Conservation (phyloP, 768 basidiomycete genomes). For the Termitomyces sp. region DNA sequence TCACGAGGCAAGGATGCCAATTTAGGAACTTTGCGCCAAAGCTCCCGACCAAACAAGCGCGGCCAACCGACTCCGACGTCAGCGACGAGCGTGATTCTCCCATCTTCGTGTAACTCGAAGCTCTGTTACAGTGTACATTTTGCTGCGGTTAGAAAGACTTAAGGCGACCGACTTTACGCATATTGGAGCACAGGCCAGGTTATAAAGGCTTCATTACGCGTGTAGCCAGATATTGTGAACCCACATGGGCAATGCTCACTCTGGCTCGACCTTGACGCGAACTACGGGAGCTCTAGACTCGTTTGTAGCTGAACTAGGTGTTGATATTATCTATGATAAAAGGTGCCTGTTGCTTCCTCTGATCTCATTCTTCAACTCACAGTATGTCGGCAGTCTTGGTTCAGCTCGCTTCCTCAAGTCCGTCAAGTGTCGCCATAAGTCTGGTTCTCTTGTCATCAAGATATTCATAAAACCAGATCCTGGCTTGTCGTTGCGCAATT, state of each 20-base stretch:
- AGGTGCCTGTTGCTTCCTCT: constrained; percentile 44
- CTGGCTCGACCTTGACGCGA: constrained; percentile 64
- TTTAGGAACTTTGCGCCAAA: neutral
- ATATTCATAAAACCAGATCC: constrained; percentile 96
- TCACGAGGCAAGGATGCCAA: neutral
- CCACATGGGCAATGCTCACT: constrained; percentile 75
- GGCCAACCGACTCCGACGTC: neutral
- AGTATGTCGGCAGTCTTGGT: constrained; percentile 14
- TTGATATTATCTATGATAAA: constrained; percentile 87
- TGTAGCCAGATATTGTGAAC: neutral
- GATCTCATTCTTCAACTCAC: neutral
- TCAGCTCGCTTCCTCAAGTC: constrained; percentile 54
- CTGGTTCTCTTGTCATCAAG: constrained; percentile 86
- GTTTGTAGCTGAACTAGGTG: constrained; percentile 83
- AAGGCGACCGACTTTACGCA: neutral
- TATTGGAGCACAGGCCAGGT: neutral
- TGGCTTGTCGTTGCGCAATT: constrained; percentile 65
- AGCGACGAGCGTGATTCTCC: neutral
- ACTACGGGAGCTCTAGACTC: constrained; percentile 83
- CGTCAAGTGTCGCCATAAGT: constrained; percentile 80
- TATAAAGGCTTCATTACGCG: neutral
- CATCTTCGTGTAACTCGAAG: neutral
- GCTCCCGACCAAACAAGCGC: neutral
- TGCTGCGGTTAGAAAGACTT: neutral
- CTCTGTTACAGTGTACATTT: neutral